Evolutionary conservation across 2,329 filamentous ascomycete genomes (phyloP).

Genomic region (Cytospora piceae): DNA sequence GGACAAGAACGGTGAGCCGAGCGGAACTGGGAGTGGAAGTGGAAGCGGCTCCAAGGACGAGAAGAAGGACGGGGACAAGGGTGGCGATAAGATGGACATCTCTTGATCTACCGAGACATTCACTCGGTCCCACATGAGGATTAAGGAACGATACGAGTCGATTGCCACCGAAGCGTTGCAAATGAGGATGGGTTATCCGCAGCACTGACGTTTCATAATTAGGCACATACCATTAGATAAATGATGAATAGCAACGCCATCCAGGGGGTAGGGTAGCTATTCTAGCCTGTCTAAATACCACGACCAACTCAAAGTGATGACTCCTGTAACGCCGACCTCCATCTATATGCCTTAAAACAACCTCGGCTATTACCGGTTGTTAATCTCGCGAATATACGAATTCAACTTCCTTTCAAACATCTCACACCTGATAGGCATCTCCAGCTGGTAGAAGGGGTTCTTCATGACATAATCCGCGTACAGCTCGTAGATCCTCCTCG

Average conservation of each 20-base stretch:
- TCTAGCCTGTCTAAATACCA: slow-evolving; percentile 2
- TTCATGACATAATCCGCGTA: slow-evolving; percentile 99
- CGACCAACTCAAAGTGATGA: slow-evolving; percentile 15
- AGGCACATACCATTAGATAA: slow-evolving; percentile 25
- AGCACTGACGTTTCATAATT: slow-evolving; percentile 9
- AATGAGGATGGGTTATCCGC: neutral
- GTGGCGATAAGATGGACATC: slow-evolving; percentile 85
- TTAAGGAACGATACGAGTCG: neutral
- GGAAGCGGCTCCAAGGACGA: slow-evolving; percentile 48
- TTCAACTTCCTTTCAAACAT: slow-evolving; percentile 87
- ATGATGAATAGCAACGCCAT: slow-evolving; percentile 23
- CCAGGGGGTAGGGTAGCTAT: slow-evolving; percentile 20
- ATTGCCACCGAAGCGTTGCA: slow-evolving; percentile 3
- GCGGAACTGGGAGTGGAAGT: slow-evolving; percentile 57
- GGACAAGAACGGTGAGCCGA: slow-evolving; percentile 66
- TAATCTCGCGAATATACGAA: slow-evolving; percentile 77
- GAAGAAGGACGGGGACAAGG: slow-evolving; percentile 50
- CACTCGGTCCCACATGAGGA: slow-evolving; percentile 7
- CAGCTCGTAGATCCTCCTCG: slow-evolving; percentile 87
- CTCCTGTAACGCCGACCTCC: slow-evolving; percentile 26
- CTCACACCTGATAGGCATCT: slow-evolving; percentile 96
- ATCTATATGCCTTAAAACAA: neutral
- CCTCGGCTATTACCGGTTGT: slow-evolving; percentile 51
- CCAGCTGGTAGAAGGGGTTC: slow-evolving; percentile 96
- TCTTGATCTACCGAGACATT: slow-evolving; percentile 55